A percentile compares a stretch with the other conserved stretches of the same genome.
phyloP scores from a whole-genome alignment of 2,329 filamentous ascomycete genomes.

The Cercospora zeina region DNA sequence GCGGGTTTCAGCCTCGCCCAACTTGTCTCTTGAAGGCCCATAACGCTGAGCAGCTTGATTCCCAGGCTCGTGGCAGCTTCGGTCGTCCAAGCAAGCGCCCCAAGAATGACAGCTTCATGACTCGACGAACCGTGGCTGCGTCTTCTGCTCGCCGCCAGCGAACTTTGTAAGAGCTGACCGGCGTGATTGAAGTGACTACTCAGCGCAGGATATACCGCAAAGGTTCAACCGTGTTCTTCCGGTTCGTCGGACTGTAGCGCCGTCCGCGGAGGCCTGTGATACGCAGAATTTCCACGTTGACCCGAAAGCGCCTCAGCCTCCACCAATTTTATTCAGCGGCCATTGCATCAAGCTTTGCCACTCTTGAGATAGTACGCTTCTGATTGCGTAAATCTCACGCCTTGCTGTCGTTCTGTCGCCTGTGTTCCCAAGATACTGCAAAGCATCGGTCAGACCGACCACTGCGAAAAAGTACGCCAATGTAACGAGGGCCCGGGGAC shows the following conservation, averaged over 20 bases:
- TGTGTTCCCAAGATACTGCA: constrained; percentile 37
- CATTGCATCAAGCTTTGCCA: constrained; percentile 40
- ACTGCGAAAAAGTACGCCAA: constrained; percentile 42
- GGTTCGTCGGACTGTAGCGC: neutral
- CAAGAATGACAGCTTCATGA: neutral
- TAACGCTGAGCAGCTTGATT: neutral
- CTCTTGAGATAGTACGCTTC: constrained; percentile 33
- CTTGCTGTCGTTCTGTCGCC: constrained; percentile 30
- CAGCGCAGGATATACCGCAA: neutral
- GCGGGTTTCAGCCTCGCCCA: neutral
- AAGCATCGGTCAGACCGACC: constrained; percentile 33
- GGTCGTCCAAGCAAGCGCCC: neutral
- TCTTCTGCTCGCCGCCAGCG: neutral
- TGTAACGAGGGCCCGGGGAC: constrained; percentile 41
- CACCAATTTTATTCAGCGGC: constrained; percentile 34
- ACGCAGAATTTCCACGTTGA: neutral
- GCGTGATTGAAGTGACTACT: neutral
- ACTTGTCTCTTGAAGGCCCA: neutral
- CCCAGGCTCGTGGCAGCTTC: neutral
- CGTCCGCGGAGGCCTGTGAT: neutral
- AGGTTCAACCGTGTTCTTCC: neutral
- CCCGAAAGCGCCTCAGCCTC: constrained; percentile 12
- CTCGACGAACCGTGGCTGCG: neutral
- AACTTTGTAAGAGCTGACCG: neutral
- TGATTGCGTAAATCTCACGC: constrained; percentile 36